phyloP scores from a whole-genome alignment of 1,284 basidiomycete genomes.

The Cutaneotrichosporon cutaneum region DNA sequence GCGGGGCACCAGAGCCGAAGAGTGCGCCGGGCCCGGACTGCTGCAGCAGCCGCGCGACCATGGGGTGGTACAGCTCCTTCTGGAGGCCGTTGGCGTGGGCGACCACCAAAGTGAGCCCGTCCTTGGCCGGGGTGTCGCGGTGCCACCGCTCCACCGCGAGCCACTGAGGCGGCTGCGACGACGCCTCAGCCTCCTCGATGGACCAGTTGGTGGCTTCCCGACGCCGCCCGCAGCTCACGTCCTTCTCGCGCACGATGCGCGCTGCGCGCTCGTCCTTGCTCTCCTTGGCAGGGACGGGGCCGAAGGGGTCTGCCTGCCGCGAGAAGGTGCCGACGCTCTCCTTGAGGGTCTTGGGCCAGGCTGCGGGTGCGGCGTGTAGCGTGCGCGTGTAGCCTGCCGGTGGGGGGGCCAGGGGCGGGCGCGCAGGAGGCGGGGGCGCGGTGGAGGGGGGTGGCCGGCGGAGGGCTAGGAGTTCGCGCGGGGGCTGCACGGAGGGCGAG shows the following conservation, averaged over 20 bases:
- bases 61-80: slow-evolving; percentile 72
- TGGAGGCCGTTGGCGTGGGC: slow-evolving; percentile 78
- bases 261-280: slow-evolving; percentile 39
- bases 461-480: slow-evolving; percentile 5
- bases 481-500: slow-evolving; percentile 6
- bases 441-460: slow-evolving; percentile 16
- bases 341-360: slow-evolving; percentile 58
- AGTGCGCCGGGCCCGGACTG: neutral
- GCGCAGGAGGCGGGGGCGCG: slow-evolving; percentile 4
- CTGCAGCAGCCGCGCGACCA: slow-evolving; percentile 56
- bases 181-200: slow-evolving; percentile 12
- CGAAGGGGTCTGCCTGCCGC: slow-evolving; percentile 28
- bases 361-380: slow-evolving; percentile 70
- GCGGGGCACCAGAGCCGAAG: slow-evolving; percentile 9
- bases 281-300: slow-evolving; percentile 15
- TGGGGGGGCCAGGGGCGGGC: slow-evolving; percentile 33
- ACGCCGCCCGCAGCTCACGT: neutral
- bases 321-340: slow-evolving; percentile 36
- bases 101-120: slow-evolving; percentile 65
- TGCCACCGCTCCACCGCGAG: slow-evolving; percentile 32
- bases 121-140: slow-evolving; percentile 17
- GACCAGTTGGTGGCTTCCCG: slow-evolving; percentile 10
- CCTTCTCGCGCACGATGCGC: slow-evolving; percentile 23
- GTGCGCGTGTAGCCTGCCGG: slow-evolving; percentile 55
- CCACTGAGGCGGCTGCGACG: slow-evolving; percentile 51